These are phyloP conservation scores for Eucalyptus lansdowneana DNA, from an alignment of 345 rosid genomes.

Conservation along the genomic window DNA sequence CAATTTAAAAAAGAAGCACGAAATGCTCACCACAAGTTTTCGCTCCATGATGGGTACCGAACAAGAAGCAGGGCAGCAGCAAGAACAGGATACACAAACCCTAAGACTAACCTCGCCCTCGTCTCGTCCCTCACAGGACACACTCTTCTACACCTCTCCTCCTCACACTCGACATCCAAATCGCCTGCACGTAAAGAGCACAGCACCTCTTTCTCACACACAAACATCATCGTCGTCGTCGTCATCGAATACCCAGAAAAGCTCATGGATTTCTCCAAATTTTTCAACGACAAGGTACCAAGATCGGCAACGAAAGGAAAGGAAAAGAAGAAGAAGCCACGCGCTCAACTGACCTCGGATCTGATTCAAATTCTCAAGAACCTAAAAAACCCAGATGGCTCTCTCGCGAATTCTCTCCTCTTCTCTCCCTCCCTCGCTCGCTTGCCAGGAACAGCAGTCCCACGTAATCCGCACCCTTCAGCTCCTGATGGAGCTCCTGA, in stretches of 20 bases:
- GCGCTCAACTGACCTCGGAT: background rate
- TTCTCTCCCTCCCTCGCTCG: background rate
- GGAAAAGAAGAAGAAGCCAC: background rate
- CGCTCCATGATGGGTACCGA: background rate
- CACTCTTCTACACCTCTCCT: conserved; percentile 1
- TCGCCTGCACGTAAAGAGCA: background rate
- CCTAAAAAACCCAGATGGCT: background rate
- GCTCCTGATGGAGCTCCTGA: background rate
- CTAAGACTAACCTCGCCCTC: background rate
- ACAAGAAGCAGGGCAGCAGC: background rate
- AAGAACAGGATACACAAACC: background rate
- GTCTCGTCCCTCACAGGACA: background rate
- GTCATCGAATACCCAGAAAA: background rate
- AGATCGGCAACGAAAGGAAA: background rate
- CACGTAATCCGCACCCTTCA: background rate
- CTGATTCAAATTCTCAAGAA: conserved; percentile 1
- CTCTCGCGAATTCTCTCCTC: background rate
- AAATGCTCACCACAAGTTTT: conserved; percentile 10
- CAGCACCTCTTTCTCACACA: conserved; percentile 10
- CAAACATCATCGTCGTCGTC: background rate
- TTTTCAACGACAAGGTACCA: background rate
- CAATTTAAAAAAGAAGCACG: background rate
- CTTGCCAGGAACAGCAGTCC: background rate
- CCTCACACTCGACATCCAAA: background rate
- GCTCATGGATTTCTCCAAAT: background rate